These are phyloP conservation scores for Arthroderma sp. DNA, from an alignment of 2,329 filamentous ascomycete genomes.

Conservation along the genomic window DNA sequence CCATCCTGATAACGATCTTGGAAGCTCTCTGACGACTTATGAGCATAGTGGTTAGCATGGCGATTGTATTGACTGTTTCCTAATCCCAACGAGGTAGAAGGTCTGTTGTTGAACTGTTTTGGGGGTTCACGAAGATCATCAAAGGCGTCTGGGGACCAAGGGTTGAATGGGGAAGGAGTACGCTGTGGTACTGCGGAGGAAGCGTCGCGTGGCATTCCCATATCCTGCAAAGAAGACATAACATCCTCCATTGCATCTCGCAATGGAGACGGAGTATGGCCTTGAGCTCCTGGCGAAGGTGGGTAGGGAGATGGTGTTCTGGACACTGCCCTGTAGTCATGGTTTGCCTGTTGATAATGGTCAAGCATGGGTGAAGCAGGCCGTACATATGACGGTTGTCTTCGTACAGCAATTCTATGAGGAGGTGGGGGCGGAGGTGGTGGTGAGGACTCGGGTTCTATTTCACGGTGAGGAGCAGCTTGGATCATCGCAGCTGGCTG, in stretches of 20 bases:
- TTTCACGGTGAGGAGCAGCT: conserved; percentile 24
- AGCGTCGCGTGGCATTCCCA: conserved; percentile 51
- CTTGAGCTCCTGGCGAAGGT: conserved; percentile 52
- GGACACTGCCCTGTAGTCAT: conserved; percentile 28
- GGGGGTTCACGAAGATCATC: conserved; percentile 38
- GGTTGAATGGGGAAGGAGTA: conserved; percentile 43
- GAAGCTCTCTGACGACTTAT: conserved; percentile 37
- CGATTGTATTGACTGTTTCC: conserved; percentile 37
- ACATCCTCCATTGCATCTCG: conserved; percentile 96
- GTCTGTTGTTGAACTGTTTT: conserved; percentile 36
- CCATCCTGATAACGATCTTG: conserved; percentile 44
- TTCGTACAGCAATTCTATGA: conserved; percentile 49
- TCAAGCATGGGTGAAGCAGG: conserved; percentile 21
- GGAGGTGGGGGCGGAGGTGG: conserved; percentile 76
- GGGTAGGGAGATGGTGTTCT: conserved; percentile 39
- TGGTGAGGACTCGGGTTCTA: conserved; percentile 56
- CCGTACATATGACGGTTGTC: conserved; percentile 17
- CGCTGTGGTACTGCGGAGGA: conserved; percentile 43
- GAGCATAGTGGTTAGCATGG: conserved; percentile 43
- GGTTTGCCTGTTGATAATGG: conserved; percentile 29
- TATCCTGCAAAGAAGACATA: conserved; percentile 84
- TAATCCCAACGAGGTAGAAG: conserved; percentile 65
- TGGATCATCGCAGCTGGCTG: background rate
- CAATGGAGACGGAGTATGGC: conserved; percentile 77
- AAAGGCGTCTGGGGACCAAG: conserved; percentile 89